Percentiles rank a stretch among this genome's conserved stretches.
These are phyloP conservation scores for Aspergillus brasiliensis DNA, from an alignment of 2,329 filamentous ascomycete species.

Conservation along the genomic window DNA sequence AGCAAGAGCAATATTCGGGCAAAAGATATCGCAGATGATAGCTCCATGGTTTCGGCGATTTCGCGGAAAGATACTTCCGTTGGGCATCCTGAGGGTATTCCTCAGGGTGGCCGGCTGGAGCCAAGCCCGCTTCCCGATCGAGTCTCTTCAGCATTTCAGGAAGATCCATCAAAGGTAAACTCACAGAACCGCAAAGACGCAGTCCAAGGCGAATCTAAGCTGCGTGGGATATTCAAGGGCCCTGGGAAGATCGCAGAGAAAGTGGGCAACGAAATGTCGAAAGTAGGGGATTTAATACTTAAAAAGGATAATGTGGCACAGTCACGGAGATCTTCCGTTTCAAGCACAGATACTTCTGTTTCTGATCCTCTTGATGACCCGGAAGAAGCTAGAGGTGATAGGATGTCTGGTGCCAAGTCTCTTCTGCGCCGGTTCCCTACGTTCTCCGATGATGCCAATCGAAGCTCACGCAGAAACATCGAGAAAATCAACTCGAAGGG, in stretches of 20 bases:
- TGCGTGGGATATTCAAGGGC: slow-evolving; percentile 77
- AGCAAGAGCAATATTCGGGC: slow-evolving; percentile 42
- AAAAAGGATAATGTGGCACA: slow-evolving; percentile 55
- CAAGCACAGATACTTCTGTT: slow-evolving; percentile 50
- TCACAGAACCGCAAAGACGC: slow-evolving; percentile 30
- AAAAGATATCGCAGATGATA: slow-evolving; percentile 38
- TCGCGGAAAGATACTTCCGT: slow-evolving; percentile 19
- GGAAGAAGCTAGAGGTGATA: slow-evolving; percentile 38
- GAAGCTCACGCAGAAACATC: slow-evolving; percentile 33
- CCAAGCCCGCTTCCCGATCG: slow-evolving; percentile 32
- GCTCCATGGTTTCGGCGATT: slow-evolving; percentile 19
- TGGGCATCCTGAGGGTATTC: slow-evolving; percentile 16
- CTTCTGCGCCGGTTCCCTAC: slow-evolving; percentile 37
- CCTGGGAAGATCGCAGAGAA: slow-evolving; percentile 69
- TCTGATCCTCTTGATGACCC: slow-evolving; percentile 50
- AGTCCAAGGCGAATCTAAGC: slow-evolving; percentile 55
- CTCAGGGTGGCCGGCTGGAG: slow-evolving; percentile 25
- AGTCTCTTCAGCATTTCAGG: slow-evolving; percentile 25
- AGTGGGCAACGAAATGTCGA: slow-evolving; percentile 66
- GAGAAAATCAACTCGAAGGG: slow-evolving; percentile 42
- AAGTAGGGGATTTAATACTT: slow-evolving; percentile 63
- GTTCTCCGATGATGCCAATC: slow-evolving; percentile 38
- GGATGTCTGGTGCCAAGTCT: slow-evolving; percentile 28
- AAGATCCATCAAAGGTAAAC: slow-evolving; percentile 25
- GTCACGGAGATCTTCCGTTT: slow-evolving; percentile 47